Evolutionary conservation across 129 eudicot genomes (phyloP).

Genomic region (Helianthus annuus): HanXRQr2.0-SUNRISE NC_035449.2:15156281-15156780

Average conservation of each 20-base stretch:
- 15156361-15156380: constrained; percentile 55
- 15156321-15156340: constrained; percentile 53
- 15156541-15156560: constrained; percentile 62
- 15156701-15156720: no score
- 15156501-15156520: constrained; percentile 41
- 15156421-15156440: constrained; percentile 70
- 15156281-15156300: constrained; percentile 64
- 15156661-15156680: no score
- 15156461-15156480: constrained; percentile 52
- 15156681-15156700: no score
- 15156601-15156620: no score
- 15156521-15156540: constrained; percentile 76
- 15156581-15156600: neutral
- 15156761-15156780: no score
- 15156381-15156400: constrained; percentile 46
- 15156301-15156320: constrained; percentile 61
- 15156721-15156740: no score
- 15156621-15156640: no score
- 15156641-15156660: no score
- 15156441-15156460: constrained; percentile 52
- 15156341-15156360: constrained; percentile 70
- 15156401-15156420: constrained; percentile 71
- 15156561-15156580: constrained; percentile 39
- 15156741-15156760: no score
- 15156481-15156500: constrained; percentile 38